These are phyloP conservation scores for Talaromyces borbonicus DNA, from an alignment of 495 filamentous ascomycete species.

Conservation along the genomic window DNA sequence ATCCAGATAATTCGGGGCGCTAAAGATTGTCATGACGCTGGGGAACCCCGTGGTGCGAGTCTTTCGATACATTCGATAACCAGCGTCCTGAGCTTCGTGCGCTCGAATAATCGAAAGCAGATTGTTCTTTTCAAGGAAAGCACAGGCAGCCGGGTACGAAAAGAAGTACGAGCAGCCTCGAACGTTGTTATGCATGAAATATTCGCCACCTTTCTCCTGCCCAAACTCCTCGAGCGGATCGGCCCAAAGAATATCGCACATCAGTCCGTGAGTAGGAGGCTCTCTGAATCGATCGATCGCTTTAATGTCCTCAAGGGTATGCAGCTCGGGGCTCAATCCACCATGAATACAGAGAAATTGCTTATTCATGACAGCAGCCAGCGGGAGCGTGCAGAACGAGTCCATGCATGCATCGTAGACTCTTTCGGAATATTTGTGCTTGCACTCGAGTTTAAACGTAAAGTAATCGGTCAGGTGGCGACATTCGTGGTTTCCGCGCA, in stretches of 20 bases:
- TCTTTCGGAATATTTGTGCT: slow-evolving; percentile 95
- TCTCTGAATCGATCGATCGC: slow-evolving; percentile 97
- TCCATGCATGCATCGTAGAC: slow-evolving; percentile 98
- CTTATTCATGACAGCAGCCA: slow-evolving; percentile 99
- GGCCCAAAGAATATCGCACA: slow-evolving; percentile 99
- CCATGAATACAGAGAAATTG: slow-evolving; percentile 98
- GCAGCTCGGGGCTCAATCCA: slow-evolving; percentile 87
- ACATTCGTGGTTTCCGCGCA: slow-evolving; percentile 97
- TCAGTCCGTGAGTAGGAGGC: slow-evolving; percentile 91
- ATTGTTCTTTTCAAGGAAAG: slow-evolving; percentile 98
- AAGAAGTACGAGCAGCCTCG: slow-evolving; percentile 99
- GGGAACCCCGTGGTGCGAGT: slow-evolving; percentile 96
- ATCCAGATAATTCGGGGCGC: slow-evolving; percentile 94
- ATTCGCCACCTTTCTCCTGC: slow-evolving; percentile 95
- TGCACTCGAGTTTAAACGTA: slow-evolving; percentile 98
- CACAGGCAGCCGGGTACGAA: slow-evolving; percentile 95
- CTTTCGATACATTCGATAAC: slow-evolving; percentile 98
- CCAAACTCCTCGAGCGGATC: slow-evolving; percentile 99
- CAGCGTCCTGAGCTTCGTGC: slow-evolving; percentile 98
- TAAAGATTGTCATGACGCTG: slow-evolving; percentile 99
- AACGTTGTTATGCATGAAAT: slow-evolving; percentile 96
- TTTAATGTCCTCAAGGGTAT: slow-evolving; percentile 89
- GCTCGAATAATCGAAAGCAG: slow-evolving; percentile 94
- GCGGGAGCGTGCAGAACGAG: slow-evolving; percentile 86
- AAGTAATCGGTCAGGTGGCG: slow-evolving; percentile 98